These are phyloP conservation scores for Pseudopyricularia cyperi DNA, from an alignment of 2,329 filamentous ascomycete species.

Conservation along the genomic window DNA sequence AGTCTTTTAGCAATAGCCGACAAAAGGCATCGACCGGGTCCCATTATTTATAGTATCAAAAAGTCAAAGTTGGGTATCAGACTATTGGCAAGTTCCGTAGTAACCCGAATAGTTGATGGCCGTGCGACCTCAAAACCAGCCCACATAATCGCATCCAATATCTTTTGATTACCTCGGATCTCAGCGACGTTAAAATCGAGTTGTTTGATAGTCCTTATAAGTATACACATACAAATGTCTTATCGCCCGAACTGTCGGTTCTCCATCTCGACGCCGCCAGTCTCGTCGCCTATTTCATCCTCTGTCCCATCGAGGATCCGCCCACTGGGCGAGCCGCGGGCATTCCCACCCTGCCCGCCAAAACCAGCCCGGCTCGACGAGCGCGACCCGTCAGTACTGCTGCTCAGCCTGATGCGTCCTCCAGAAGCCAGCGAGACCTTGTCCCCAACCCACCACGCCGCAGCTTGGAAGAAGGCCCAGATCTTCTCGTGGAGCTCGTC, in stretches of 20 bases:
- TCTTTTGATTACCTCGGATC: too few relatives aligned
- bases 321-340: conserved; percentile 5
- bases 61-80: too few relatives aligned
- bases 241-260: conserved; percentile 8
- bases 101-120: too few relatives aligned
- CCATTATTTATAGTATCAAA: too few relatives aligned
- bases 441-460: conserved; percentile 45
- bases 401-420: conserved; percentile 41
- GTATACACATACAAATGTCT: too few relatives aligned
- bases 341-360: conserved; percentile 7
- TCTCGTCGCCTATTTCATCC: conserved; percentile 24
- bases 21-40: neutral
- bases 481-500: conserved; percentile 49
- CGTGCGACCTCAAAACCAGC: too few relatives aligned
- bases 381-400: conserved; percentile 19
- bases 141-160: too few relatives aligned
- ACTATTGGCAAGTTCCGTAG: too few relatives aligned
- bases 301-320: conserved; percentile 36
- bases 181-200: too few relatives aligned
- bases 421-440: conserved; percentile 38
- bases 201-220: too few relatives aligned
- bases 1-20: too few relatives aligned
- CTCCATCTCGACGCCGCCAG: conserved; percentile 26
- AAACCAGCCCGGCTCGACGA: conserved; percentile 9
- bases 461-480: conserved; percentile 43